Evolutionary conservation across 2,329 filamentous ascomycete species (phyloP).

Genomic region (Drechslerella dactyloides): DNA sequence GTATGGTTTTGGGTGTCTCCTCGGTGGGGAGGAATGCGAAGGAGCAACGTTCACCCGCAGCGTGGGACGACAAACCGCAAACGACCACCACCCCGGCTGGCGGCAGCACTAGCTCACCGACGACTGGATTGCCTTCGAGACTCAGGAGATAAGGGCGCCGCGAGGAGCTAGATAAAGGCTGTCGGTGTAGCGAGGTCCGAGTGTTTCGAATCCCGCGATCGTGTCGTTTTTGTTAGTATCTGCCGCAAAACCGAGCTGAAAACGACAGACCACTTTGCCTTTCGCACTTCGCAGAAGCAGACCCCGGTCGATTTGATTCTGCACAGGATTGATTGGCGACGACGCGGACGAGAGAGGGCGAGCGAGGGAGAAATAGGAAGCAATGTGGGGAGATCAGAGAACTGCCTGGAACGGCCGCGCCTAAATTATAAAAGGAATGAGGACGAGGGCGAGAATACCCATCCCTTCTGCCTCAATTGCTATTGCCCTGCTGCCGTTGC

Average conservation of each 20-base stretch:
- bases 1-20: not conserved
- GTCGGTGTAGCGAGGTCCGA: too few relatives aligned
- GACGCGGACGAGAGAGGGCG: not conserved
- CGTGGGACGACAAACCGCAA: not conserved
- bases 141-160: slow-evolving; percentile 2
- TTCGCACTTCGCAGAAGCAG: too few relatives aligned
- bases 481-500: slow-evolving; percentile 30
- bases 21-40: slow-evolving; percentile 1
- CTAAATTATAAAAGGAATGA: slow-evolving; percentile 20
- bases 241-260: too few relatives aligned
- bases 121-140: slow-evolving; percentile 3
- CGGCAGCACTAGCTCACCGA: not conserved
- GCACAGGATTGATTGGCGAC: too few relatives aligned
- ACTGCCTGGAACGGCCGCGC: slow-evolving; percentile 10
- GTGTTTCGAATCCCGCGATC: too few relatives aligned
- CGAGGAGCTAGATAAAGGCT: too few relatives aligned
- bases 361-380: not conserved
- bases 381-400: not conserved
- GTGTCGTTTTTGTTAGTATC: too few relatives aligned
- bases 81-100: not conserved
- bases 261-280: too few relatives aligned
- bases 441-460: not conserved
- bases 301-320: too few relatives aligned
- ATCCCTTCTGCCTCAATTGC: slow-evolving; percentile 24
- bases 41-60: not conserved